These are phyloP conservation scores for Pleurotus sapidus DNA, from an alignment of 768 basidiomycete species.

Conservation along the genomic window DNA sequence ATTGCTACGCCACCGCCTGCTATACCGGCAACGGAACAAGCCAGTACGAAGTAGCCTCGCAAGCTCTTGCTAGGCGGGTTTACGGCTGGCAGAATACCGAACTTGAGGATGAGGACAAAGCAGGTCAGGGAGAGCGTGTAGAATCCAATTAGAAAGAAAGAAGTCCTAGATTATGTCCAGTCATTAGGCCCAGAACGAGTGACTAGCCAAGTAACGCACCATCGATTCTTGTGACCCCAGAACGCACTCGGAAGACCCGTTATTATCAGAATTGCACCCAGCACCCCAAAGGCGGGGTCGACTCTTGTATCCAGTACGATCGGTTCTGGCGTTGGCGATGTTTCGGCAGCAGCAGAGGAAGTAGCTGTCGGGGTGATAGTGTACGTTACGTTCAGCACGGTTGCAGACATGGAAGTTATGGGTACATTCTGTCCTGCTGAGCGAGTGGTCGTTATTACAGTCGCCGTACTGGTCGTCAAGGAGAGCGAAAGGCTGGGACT, in stretches of 20 bases:
- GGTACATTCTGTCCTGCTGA: constrained; percentile 47
- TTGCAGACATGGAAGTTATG: constrained; percentile 55
- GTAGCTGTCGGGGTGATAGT: constrained; percentile 42
- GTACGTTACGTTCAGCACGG: constrained; percentile 58
- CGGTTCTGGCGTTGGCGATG: constrained; percentile 42
- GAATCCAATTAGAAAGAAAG: constrained; percentile 91
- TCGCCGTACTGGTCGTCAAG: constrained; percentile 50
- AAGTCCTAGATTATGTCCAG: constrained; percentile 55
- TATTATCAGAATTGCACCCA: constrained; percentile 84
- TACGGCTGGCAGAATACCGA: constrained; percentile 81
- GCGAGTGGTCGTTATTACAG: constrained; percentile 43
- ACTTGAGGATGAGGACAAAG: constrained; percentile 83
- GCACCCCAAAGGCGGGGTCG: constrained; percentile 86
- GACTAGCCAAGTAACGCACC: constrained; percentile 44
- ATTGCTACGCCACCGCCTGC: constrained; percentile 84
- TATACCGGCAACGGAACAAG: constrained; percentile 74
- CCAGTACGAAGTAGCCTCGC: constrained; percentile 88
- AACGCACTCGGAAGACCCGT: constrained; percentile 89
- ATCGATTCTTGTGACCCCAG: constrained; percentile 94
- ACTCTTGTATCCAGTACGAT: constrained; percentile 60
- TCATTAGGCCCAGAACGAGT: neutral
- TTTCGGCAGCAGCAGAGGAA: constrained; percentile 37
- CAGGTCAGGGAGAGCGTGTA: constrained; percentile 87
- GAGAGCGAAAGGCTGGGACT: constrained; percentile 47
- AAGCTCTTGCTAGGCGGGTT: constrained; percentile 77